Evolutionary conservation across 106 monocot genomes (phyloP).

Genomic region (Alisma plantagoaquatica): DNA sequence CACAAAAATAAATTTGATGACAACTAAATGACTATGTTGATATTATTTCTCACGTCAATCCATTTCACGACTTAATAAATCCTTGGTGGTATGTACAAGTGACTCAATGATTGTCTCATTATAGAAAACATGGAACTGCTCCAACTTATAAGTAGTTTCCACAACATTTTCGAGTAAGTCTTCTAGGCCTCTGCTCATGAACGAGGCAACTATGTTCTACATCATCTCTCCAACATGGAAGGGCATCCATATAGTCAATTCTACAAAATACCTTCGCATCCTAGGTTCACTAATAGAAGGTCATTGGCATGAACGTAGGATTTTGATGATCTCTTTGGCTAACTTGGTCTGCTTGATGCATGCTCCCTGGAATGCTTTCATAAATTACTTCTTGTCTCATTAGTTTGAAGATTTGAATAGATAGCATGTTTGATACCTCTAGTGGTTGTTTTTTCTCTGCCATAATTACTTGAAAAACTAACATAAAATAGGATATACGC

Average conservation of each 20-base stretch:
- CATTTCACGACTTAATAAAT: too few species aligned
- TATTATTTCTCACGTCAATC: too few species aligned
- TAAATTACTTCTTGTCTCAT: slow-evolving; percentile 15
- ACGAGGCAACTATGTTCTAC: slow-evolving; percentile 8
- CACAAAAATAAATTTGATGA: too few species aligned
- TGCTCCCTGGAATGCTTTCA: slow-evolving; percentile 16
- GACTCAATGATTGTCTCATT: slow-evolving; percentile 28
- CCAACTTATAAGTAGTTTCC: slow-evolving; percentile 66
- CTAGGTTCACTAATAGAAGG: slow-evolving; percentile 47
- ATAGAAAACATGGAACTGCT: slow-evolving; percentile 53
- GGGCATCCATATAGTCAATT: slow-evolving; percentile 39
- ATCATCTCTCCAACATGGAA: too few species aligned
- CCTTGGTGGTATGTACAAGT: slow-evolving; percentile 38
- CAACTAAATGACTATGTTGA: too few species aligned
- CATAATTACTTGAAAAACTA: slow-evolving; percentile 29
- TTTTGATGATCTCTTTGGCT: slow-evolving; percentile 23
- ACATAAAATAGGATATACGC: too few species aligned
- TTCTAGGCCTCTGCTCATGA: slow-evolving; percentile 24
- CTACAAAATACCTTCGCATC: slow-evolving; percentile 49
- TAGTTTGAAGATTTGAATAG: slow-evolving; percentile 37
- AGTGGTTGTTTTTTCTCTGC: slow-evolving; percentile 12
- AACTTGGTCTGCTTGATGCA: slow-evolving; percentile 18
- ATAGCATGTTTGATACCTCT: slow-evolving; percentile 49
- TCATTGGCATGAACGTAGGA: slow-evolving; percentile 21
- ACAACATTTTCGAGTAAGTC: slow-evolving; percentile 30